Evolutionary conservation across 192 early-diverging fungal species (phyloP), one percentile per base, ranked within the genome.

Genomic region (Entomortierella lignicola): DNA sequence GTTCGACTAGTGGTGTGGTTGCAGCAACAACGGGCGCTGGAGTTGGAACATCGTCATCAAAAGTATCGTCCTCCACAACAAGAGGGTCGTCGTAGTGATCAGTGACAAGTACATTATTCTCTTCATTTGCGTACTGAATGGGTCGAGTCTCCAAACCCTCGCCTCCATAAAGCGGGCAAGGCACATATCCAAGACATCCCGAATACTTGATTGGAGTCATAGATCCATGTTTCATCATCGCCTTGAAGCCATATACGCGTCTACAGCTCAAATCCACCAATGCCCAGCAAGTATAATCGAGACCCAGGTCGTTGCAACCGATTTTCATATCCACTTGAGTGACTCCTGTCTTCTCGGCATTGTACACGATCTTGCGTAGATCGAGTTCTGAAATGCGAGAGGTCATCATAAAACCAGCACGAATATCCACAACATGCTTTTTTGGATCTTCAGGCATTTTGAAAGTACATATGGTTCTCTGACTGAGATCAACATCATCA

Each of bases 221-320:
- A 0, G 70, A 69, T 25, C 71, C 74, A 29, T 34, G 21, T 0
- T 54, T 55, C 42, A 82, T 7, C 18, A 85, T 18, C 0, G 82
- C 56, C 54, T 83, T 85, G 63, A 87, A 77, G 3, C 67, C 85
- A 81, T 85, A 85, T 8, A 87, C 84, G 12, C 81, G 58, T 29
- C 77, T 60, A 44, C 85, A 87, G 23, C 55, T 66, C 27, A 72
- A 43, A 60, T 87, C 85, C 7, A 87, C 62, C 12, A 87, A 47
- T 2, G 84, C 85, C 85, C 85, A 87, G 37, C 62, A 82, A 27
- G 72, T 71, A 72, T 57, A 80, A 20, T 62, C 59, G 57, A 51
- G 47, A 2, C 50, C 12, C 1, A 56, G 69, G 10, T 29, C 3
- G 50, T 66, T 66, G 10, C 51, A 56, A 47, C 67, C 72, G 23